Conservation (phyloP, 2,329 filamentous ascomycete genomes). For the Camillea tinctor region DNA sequence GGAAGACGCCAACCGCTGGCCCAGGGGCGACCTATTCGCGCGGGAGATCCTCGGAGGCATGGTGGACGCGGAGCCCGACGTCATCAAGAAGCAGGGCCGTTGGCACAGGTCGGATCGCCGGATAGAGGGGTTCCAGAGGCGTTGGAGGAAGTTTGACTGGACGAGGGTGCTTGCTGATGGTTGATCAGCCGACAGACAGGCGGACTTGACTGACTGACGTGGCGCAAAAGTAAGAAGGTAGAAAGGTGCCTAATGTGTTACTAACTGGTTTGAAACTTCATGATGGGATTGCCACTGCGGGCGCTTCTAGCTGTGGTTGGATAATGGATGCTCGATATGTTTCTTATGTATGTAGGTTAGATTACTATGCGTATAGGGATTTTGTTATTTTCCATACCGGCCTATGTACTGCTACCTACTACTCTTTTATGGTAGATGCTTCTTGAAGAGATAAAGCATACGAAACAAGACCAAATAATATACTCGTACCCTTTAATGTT, state of each 20-base stretch:
- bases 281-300: too few relatives aligned
- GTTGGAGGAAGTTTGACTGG: conserved; percentile 94
- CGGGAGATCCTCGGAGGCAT: conserved; percentile 91
- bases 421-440: too few relatives aligned
- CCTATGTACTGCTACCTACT: too few relatives aligned
- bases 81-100: conserved; percentile 85
- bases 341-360: not conserved
- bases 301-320: too few relatives aligned
- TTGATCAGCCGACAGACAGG: too few relatives aligned
- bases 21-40: conserved; percentile 87
- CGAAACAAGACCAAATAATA: too few relatives aligned
- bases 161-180: conserved; percentile 54
- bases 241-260: not conserved
- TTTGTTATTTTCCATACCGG: too few relatives aligned
- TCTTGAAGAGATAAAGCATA: too few relatives aligned
- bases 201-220: not conserved
- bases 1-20: conserved; percentile 83
- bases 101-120: conserved; percentile 73
- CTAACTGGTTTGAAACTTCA: too few relatives aligned
- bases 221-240: not conserved
- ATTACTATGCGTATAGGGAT: too few relatives aligned
- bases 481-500: too few relatives aligned
- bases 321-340: not conserved
- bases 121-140: conserved; percentile 75
- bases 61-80: conserved; percentile 75